phyloP scores from a whole-genome alignment of 805 yeast species.

The Jamesozyma hellenica region DNA sequence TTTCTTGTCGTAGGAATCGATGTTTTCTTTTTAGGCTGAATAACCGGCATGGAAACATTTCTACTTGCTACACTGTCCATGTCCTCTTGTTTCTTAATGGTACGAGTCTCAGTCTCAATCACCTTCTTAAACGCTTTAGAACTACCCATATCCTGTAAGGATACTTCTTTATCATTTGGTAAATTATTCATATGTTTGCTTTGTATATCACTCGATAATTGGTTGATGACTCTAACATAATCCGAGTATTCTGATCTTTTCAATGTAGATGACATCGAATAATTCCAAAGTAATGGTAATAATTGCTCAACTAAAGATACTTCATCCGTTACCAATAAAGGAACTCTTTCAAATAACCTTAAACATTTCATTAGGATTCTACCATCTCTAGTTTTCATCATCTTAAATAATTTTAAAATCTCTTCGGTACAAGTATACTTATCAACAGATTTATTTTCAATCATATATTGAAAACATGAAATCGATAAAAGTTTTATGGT shows the following conservation, averaged over 20 bases:
- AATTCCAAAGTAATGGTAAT: constrained; percentile 43
- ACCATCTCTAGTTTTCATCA: constrained; percentile 69
- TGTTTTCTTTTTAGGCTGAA: constrained; percentile 16
- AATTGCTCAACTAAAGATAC: constrained; percentile 41
- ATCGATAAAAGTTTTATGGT: constrained; percentile 66
- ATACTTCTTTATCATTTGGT: constrained; percentile 9
- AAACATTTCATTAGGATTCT: constrained; percentile 46
- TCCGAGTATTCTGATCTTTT: constrained; percentile 33
- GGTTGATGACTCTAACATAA: constrained; percentile 33
- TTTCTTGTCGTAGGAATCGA: constrained; percentile 3
- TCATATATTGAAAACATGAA: constrained; percentile 46
- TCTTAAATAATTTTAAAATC: constrained; percentile 65
- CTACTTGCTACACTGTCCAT: constrained; percentile 18
- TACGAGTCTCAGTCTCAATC: constrained; percentile 14
- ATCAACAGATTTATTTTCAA: constrained; percentile 55
- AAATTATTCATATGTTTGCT: constrained; percentile 31
- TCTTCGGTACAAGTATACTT: constrained; percentile 64
- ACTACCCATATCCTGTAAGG: constrained; percentile 11
- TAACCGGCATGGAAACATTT: constrained; percentile 17
- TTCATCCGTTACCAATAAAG: constrained; percentile 38
- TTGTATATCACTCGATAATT: constrained; percentile 37
- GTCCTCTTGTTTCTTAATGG: constrained; percentile 10
- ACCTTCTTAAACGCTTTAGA: constrained; percentile 21
- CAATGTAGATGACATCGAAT: constrained; percentile 39
- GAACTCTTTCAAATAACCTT: constrained; percentile 31